Evolutionary conservation across 495 filamentous ascomycete species (phyloP), one percentile per base, ranked within the genome.

Genomic region (Physcia stellaris): DNA sequence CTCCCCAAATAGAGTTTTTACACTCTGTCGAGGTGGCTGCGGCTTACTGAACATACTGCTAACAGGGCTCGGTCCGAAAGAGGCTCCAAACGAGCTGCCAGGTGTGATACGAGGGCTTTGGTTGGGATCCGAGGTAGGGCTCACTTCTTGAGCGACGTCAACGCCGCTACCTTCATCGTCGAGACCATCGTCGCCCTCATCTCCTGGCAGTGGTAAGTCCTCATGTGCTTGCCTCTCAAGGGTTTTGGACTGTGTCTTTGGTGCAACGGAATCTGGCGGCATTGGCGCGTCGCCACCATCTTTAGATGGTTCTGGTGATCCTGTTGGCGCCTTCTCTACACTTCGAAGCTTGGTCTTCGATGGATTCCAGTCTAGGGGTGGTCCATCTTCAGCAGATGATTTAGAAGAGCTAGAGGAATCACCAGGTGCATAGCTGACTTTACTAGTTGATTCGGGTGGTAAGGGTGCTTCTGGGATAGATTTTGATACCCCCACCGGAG

Each of bases 391-490:
- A 42, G 52, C 35, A n/a, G 62, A 66, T 32, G 30, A 23, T 31
- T 68, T 70, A 4, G 81, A 80, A 13, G 79, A 82, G 39, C 68
- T 67, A 5, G 80, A 80, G 19, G 78, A 77, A 37, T 84, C 78
- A 20, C 77, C 73, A 37, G 75, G 57, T 23, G 65, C 63, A 56
- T 77, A 83, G 32, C 52, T 62, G 42, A 66, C 63, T 61, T 77
- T 79, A 61, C 74, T 85, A 16, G 78, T 82, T 30, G 80, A 55
- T 43, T 86, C 79, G n/a, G 82, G 83, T 22, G 83, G 83, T 24
- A 87, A 56, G 36, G 85, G 83, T 11, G 69, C 52, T 48, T 78
- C 72, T 32, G 47, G 48, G n/a, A 45, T 16, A 12, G 11, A 20
- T 31, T 39, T 16, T 27, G 16, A 7, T 11, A 32, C n/a, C 16